A percentile compares a stretch with the other conserved stretches of the same genome.
Conservation (phyloP, 768 basidiomycete species). For the Psilocybe azurescens region DNA sequence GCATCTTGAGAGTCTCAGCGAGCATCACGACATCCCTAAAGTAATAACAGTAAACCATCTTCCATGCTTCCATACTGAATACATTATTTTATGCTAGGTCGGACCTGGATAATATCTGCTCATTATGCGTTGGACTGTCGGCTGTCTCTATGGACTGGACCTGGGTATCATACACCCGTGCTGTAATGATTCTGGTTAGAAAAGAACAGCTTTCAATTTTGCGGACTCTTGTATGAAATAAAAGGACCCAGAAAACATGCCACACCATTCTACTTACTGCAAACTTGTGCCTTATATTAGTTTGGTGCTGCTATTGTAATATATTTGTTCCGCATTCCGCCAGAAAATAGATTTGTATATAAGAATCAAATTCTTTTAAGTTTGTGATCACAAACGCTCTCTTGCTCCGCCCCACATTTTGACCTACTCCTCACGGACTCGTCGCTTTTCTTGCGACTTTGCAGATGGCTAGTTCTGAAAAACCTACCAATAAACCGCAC, state of each 20-base stretch:
- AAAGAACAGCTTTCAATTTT: background rate
- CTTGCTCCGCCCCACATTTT: conserved; percentile 34
- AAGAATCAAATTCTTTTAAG: conserved; percentile 42
- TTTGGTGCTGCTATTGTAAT: conserved; percentile 45
- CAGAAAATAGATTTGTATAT: conserved; percentile 37
- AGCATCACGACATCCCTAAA: conserved; percentile 96
- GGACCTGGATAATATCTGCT: conserved; percentile 76
- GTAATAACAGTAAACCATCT: conserved; percentile 38
- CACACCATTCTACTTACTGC: background rate
- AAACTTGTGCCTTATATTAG: conserved; percentile 8
- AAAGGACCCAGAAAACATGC: background rate
- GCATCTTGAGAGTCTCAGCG: conserved; percentile 85
- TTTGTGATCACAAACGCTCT: conserved; percentile 34
- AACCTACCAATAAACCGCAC: conserved; percentile 45
- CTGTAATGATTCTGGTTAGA: background rate
- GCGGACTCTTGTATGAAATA: background rate
- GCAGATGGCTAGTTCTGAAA: conserved; percentile 36
- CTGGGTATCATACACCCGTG: background rate
- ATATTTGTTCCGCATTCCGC: conserved; percentile 52
- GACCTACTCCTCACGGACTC: conserved; percentile 31
- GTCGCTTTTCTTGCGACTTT: conserved; percentile 42
- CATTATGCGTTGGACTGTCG: background rate
- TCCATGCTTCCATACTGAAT: background rate
- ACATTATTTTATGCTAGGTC: conserved; percentile 51
- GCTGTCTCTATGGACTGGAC: background rate